Conservation (phyloP, 2,329 filamentous ascomycete genomes). For the Ceratocystis lukuohia region DNA sequence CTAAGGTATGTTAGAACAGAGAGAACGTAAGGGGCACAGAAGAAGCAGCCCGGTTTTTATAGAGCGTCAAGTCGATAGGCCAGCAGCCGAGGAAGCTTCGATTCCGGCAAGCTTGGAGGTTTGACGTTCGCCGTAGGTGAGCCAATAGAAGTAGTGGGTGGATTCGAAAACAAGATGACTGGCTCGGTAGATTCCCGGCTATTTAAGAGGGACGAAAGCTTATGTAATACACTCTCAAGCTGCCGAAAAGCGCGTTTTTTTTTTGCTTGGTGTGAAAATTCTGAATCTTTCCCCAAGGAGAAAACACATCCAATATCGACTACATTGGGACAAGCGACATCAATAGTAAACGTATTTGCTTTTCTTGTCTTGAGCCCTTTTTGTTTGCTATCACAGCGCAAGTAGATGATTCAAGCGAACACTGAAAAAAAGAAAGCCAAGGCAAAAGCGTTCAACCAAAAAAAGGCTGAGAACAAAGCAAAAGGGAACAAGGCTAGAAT, state of each 20-base stretch:
- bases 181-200: no score
- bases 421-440: background rate
- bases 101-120: no score
- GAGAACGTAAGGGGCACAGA: background rate
- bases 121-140: no score
- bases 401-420: conserved; percentile 6
- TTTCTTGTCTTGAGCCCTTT: background rate
- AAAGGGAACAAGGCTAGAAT: background rate
- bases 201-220: no score
- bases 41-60: background rate
- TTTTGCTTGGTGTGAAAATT: background rate
- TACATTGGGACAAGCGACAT: background rate
- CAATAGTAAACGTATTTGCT: background rate
- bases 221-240: no score
- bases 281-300: background rate
- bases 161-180: no score
- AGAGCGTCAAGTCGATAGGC: no score
- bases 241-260: no score
- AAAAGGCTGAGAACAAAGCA: background rate
- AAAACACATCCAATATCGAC: background rate
- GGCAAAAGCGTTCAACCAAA: background rate
- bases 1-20: background rate
- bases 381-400: background rate
- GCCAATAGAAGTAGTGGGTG: no score
- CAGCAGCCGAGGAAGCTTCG: no score